Evolutionary conservation across 805 yeast genomes (phyloP), one percentile per base, ranked within the genome.

Genomic region (Suhomyces xylopsoci): DNA sequence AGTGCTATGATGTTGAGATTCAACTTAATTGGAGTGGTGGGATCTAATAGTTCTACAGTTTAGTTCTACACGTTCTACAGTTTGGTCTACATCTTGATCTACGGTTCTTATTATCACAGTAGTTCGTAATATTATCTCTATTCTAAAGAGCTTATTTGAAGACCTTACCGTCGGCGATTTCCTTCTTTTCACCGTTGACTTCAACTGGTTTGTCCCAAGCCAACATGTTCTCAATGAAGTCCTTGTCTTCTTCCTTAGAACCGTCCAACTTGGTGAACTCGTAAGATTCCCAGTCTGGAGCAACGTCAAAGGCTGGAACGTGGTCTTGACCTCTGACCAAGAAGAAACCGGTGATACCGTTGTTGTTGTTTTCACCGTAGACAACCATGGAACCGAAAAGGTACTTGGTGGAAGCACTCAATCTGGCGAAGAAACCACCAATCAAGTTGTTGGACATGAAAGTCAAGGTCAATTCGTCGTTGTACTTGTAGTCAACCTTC

Each of bases 221-320:
- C 87, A 96, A 90, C 86, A 91, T 81, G 84, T 91, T 89, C 76
- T 88, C 81, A 65, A 94, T 74, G 68, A 90, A 89, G 59, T 80
- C 88, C 76, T 81, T 86, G 81, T 82, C 89, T 70, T 83, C 94
- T 62, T 82, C 83, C 62, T 83, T 82, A 65, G 90, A 65, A 56
- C 87, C 82, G 71, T 93, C 97, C 68, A 93, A 81, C 80, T 89
- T 85, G 70, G 83, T 77, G 88, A 82, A 90, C 55, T 71, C 69
- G 80, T 90, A 93, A 48, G 97, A 90, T 80, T 93, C 98, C 96
- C 96, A 91, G 79, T 94, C 99, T 75, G 99, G 97, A 69, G 98
- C 99, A 74, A 94, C 98, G 61, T 93, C 88, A 69, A 93, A 90
- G 58, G 97, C 99, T 74, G 97, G 96, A 53, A 64, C 82, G 70